Base-by-base conservation (phyloP, 2,329 filamentous ascomycete species). In the Fusarium nanum region DNA sequence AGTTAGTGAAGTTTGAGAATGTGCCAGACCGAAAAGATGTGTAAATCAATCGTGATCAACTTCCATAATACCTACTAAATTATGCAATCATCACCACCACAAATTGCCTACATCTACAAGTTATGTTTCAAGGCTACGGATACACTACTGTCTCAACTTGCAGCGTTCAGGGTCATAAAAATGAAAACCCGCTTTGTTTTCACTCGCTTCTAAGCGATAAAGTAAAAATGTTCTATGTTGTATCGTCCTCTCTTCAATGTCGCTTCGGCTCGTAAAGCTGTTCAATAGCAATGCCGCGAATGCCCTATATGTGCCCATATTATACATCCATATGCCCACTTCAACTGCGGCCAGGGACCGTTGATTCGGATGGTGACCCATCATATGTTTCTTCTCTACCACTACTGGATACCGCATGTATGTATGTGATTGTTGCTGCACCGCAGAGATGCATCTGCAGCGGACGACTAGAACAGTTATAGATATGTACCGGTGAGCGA, bases 221-320 rank as follows among this genome's bases (percentile, higher is more conserved):
- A 53, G 22, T 46, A 48, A 37, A 37, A 56, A 37, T 56, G 32
- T 55, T 48, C 34, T 52, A 60, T 28, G 68, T 65, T 45, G 47
- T 63, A 65, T 59, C 45, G 56, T 25, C 50, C 45, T 56, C 49
- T 54, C 46, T 41, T 58, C 60, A 50, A 53, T 25, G 56, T 71
- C 44, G 56, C 66, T 61, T 70, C 49, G 55, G 57, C 54, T 53
- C 44, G 45, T 28, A 48, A 41, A 34, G 30, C 7, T 25, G 25
- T 53, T 53, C 32, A 53, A 49, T 56, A 48, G 25, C 34, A 61
- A 50, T 63, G 42, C 30, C 45, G 52, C 28, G 61, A 59, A 46
- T 34, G 46, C 60, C 27, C 44, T 73, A 75, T 74, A 75, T 68
- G 63, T 68, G 68, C 27, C 23, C 44, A 50, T 68, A 32, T 41